Evolutionary conservation across 2,329 filamentous ascomycete genomes (phyloP).

Genomic region (Fusarium pseudograminearum): DNA sequence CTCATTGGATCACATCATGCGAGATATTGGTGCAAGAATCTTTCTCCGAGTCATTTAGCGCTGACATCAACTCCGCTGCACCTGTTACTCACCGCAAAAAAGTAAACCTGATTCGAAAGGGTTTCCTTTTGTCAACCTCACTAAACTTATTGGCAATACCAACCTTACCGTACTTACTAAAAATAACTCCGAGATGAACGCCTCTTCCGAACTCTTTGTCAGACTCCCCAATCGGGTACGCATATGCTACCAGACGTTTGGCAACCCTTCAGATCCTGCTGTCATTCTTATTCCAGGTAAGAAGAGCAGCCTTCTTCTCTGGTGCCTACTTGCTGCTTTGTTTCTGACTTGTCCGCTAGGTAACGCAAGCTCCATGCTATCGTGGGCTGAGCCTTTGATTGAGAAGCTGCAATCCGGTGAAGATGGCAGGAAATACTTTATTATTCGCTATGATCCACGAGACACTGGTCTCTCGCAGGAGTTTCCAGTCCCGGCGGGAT

Average conservation of each 20-base stretch:
- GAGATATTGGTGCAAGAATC: neutral
- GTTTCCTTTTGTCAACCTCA: neutral
- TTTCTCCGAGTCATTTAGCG: constrained; percentile 2
- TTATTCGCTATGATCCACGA: constrained; percentile 44
- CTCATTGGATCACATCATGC: neutral
- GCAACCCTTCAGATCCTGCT: constrained; percentile 42
- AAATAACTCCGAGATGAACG: constrained; percentile 13
- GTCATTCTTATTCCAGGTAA: constrained; percentile 40
- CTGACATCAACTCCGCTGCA: constrained; percentile 4
- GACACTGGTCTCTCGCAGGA: constrained; percentile 45
- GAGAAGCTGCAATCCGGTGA: constrained; percentile 30
- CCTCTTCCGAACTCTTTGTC: constrained; percentile 45
- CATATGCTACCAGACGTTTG: constrained; percentile 50
- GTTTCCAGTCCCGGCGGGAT: constrained; percentile 43
- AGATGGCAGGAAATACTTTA: constrained; percentile 23
- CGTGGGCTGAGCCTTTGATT: constrained; percentile 41
- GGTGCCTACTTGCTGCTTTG: neutral
- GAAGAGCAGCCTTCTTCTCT: no score
- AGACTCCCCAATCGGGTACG: constrained; percentile 43
- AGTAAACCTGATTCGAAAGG: neutral
- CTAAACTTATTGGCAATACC: neutral
- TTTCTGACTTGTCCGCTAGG: constrained; percentile 7
- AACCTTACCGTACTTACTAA: neutral
- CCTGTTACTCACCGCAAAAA: neutral
- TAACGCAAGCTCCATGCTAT: constrained; percentile 43